Evolutionary conservation across 2,329 filamentous ascomycete species (phyloP).

Genomic region (Polychaeton citri): DNA sequence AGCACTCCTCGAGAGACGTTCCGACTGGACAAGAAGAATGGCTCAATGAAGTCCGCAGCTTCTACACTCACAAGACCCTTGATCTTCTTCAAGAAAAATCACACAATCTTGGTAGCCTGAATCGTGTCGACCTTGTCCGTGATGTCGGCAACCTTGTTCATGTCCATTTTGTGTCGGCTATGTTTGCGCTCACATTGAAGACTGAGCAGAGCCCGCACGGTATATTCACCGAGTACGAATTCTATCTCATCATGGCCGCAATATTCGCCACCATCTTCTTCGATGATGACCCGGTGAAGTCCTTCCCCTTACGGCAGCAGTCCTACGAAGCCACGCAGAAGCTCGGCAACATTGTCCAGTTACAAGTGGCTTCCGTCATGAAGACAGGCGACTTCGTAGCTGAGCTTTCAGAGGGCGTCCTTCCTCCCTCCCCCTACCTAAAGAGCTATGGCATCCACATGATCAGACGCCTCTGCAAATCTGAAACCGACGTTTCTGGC

Average conservation of each 20-base stretch:
- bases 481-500: conserved; percentile 32
- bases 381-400: conserved; percentile 26
- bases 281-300: conserved; percentile 38
- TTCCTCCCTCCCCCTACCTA: conserved; percentile 26
- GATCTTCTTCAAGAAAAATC: conserved; percentile 30
- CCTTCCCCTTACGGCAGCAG: conserved; percentile 38
- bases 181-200: conserved; percentile 44
- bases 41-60: conserved; percentile 31
- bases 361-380: conserved; percentile 34
- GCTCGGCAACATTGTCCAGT: conserved; percentile 37
- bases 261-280: conserved; percentile 44
- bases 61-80: conserved; percentile 35
- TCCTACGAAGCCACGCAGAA: conserved; percentile 33
- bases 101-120: conserved; percentile 31
- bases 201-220: conserved; percentile 37
- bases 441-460: conserved; percentile 42
- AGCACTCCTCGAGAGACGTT: conserved; percentile 12
- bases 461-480: conserved; percentile 39
- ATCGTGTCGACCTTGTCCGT: conserved; percentile 35
- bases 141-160: conserved; percentile 41
- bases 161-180: conserved; percentile 40
- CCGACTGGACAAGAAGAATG: conserved; percentile 26
- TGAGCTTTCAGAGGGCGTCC: conserved; percentile 27
- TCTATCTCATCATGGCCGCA: conserved; percentile 40
- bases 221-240: conserved; percentile 40